Percentiles rank a stretch among this genome's conserved stretches.
Evolutionary conservation across 192 early-diverging fungal species (phyloP).

Genomic region (Rhizophlyctis rosea): DNA sequence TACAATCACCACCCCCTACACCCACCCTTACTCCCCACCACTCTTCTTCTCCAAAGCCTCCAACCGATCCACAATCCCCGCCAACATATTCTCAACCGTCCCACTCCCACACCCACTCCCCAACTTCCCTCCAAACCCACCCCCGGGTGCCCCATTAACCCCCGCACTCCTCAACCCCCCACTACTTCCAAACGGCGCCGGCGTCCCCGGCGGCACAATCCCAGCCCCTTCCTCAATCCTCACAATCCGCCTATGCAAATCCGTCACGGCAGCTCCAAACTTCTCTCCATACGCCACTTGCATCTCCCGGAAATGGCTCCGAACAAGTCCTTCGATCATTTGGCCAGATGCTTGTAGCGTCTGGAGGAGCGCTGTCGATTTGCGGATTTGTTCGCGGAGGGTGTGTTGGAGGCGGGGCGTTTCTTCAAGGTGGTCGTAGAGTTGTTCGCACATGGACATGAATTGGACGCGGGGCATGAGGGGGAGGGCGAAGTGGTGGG

Average conservation of each 20-base stretch:
- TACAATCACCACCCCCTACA: no score
- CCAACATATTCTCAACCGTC: slow-evolving; percentile 11
- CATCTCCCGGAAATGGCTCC: slow-evolving; percentile 69
- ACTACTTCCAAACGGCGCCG: no score
- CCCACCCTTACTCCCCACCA: no score
- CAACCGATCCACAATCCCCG: slow-evolving; percentile 29
- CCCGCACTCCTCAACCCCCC: no score
- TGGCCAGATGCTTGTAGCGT: slow-evolving; percentile 68
- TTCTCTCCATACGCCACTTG: slow-evolving; percentile 55
- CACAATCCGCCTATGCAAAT: slow-evolving; percentile 44
- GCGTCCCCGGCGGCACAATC: no score
- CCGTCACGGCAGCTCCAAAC: slow-evolving; percentile 54
- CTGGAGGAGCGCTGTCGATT: slow-evolving; percentile 65
- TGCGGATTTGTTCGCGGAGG: slow-evolving; percentile 74
- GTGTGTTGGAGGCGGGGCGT: slow-evolving; percentile 58
- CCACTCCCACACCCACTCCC: not conserved
- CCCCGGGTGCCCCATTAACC: no score
- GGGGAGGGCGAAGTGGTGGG: slow-evolving; percentile 41
- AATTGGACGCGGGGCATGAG: slow-evolving; percentile 14
- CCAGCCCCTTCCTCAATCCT: slow-evolving; percentile 27
- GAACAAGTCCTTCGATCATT: slow-evolving; percentile 79
- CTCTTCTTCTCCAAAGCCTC: slow-evolving; percentile 37
- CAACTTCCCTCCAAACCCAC: not conserved
- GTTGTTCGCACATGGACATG: slow-evolving; percentile 38
- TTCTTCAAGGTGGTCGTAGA: slow-evolving; percentile 60